Evolutionary conservation across 768 basidiomycete species (phyloP).

Genomic region (Nevesoporus exiguus): DNA sequence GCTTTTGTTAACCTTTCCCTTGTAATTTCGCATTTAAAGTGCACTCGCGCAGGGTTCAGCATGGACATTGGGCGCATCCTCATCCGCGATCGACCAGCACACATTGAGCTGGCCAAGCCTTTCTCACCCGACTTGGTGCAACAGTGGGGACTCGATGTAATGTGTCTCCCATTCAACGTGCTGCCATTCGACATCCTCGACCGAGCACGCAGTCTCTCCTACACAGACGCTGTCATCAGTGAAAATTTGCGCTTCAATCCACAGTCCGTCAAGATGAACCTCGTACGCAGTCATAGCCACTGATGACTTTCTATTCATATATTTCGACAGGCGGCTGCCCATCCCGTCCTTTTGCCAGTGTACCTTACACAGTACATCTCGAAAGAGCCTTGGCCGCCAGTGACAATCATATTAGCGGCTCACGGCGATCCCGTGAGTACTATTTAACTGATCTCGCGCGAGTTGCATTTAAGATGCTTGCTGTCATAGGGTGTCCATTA

Average conservation of each 20-base stretch:
- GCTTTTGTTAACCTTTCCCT: not conserved
- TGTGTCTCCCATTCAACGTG: conserved; percentile 54
- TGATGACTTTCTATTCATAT: conserved; percentile 5
- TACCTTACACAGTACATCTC: conserved; percentile 54
- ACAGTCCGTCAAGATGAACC: conserved; percentile 39
- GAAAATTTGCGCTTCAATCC: conserved; percentile 43
- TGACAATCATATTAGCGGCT: conserved; percentile 30
- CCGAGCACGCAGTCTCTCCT: conserved; percentile 32
- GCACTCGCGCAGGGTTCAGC: conserved; percentile 12
- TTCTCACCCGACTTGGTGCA: conserved; percentile 46
- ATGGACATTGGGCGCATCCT: conserved; percentile 42
- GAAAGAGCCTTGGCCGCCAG: conserved; percentile 22
- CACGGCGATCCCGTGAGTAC: conserved; percentile 25
- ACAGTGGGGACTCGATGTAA: conserved; percentile 48
- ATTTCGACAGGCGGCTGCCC: conserved; percentile 48
- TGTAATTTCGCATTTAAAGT: not conserved
- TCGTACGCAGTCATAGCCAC: conserved; percentile 36
- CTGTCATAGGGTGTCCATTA: conserved; percentile 24
- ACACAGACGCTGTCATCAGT: conserved; percentile 34
- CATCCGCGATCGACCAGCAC: conserved; percentile 30
- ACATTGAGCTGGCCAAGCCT: conserved; percentile 34
- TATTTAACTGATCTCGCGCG: not conserved
- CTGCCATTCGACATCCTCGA: conserved; percentile 52
- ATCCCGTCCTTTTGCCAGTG: conserved; percentile 61
- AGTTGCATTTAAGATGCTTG: not conserved